Evolutionary conservation across 768 basidiomycete genomes (phyloP), one percentile per base, ranked within the genome.

Genomic region (Antrodiella citrinella): DNA sequence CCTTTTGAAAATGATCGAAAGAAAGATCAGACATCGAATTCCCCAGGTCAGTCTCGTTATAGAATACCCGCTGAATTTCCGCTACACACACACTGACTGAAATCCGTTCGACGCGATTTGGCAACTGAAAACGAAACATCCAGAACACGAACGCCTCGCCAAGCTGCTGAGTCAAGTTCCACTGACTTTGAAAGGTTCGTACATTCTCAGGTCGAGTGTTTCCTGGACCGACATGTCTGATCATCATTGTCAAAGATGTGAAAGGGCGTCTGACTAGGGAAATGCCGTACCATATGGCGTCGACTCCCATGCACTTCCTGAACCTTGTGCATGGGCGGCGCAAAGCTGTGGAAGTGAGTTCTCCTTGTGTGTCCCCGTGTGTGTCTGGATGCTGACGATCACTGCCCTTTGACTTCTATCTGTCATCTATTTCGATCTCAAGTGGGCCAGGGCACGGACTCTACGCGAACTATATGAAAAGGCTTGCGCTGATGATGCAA

Each of bases 391-490:
- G 12, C 19, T 23, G 20, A 26, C 15, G 12, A 47, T 49, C 23
- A 38, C 19, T 12, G 10, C 40, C 4, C 39, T 20, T 41, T 48
- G 20, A 26, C 49, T 44, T 51, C 11, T 50, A 41, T 44, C 49
- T 3, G 12, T 15, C 35, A 41, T 2, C 44, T n/a, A n/a, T n/a
- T n/a, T n/a, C 18, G 13, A 35, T 4, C 45, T 41, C 20, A 45
- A 77, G 76, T 73, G 73, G 74, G 67, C 61, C 13, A 69, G 76
- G 4, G 72, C 75, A 25, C 67, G 67, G n/a, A 65, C 68, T 18
- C 54, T 76, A 12, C 66, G 64, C 20, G 58, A 59, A 5, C 67
- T 69, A 22, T 76, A 76, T 48, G 56, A 65, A 9, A 57, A 66
- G n/a, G 52, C 55, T 30, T 55, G 59, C 47, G 35, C 50, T 5